Base-by-base conservation (phyloP, 2,329 filamentous ascomycete species). In the Nemania sp. region DNA sequence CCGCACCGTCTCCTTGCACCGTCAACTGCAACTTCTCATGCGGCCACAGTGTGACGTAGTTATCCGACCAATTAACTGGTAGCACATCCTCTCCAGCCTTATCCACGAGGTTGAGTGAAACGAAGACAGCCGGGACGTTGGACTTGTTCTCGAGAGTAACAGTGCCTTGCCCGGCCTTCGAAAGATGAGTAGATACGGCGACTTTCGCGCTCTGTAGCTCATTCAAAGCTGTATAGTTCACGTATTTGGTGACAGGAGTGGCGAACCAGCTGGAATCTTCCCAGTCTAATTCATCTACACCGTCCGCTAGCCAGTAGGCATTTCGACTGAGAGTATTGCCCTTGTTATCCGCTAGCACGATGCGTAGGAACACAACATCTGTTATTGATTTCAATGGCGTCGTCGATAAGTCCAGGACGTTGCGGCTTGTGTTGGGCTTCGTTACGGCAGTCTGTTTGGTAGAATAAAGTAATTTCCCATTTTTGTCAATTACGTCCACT, bases 31-130 rank as follows among this genome's bases (percentile, higher is more conserved):
- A 39, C 47, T 69, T 77, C 70, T 86, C 83, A 1, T 70, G 67
- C 0, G 83, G 81, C 74, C 79, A 84, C 8, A 86, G 66, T 1
- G 82, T 85, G 11, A 86, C 70, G 56, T 86, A 86, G 55, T 86
- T 86, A 57, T 86, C 83, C 1, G 77, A 78, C 82, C 83, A 86
- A 17, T 72, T 70, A 1, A 82, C 74, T 0, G 82, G 80, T 4
- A 75, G 58, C 0, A 84, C 71, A 45, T 83, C 80, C 0, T 69
- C 59, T 0, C 75, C 75, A 0, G 65, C 54, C 2, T 49, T 56
- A 55, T 82, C 74, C 0, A 83, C 71, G 1, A 84, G 64, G 40
- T 75, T 76, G 24, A 86, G 49, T 2, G 76, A 71, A 7, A 86
- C 60, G 56, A 86, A 86, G 40, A 86, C 78, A 0, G 83, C 84